Conservation (phyloP, 2,329 filamentous ascomycete species). For the Pseudophaeomoniella oleicola region DNA sequence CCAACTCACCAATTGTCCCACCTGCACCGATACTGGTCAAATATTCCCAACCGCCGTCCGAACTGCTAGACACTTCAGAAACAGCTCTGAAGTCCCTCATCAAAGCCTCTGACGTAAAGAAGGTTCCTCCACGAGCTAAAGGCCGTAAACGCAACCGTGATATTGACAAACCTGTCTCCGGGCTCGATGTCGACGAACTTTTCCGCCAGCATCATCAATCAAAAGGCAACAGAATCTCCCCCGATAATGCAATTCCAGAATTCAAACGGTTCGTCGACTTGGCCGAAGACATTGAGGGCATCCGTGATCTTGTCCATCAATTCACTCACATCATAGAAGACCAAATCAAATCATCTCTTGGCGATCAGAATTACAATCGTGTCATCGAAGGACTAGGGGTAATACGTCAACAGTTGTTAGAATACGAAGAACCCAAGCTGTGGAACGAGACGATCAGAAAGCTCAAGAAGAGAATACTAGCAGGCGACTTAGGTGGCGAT, state of each 20-base stretch:
- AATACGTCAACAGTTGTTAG: slow-evolving; percentile 62
- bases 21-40: slow-evolving; percentile 51
- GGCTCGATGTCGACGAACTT: slow-evolving; percentile 71
- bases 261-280: slow-evolving; percentile 66
- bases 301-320: slow-evolving; percentile 57
- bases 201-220: slow-evolving; percentile 42
- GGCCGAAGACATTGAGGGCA: slow-evolving; percentile 44
- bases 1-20: slow-evolving; percentile 47
- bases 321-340: slow-evolving; percentile 57
- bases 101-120: slow-evolving; percentile 64
- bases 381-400: slow-evolving; percentile 63
- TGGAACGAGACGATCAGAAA: slow-evolving; percentile 62
- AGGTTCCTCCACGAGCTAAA: slow-evolving; percentile 69
- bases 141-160: slow-evolving; percentile 55
- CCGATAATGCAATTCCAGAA: slow-evolving; percentile 70
- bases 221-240: slow-evolving; percentile 36
- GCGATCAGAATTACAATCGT: slow-evolving; percentile 57
- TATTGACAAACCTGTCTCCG: slow-evolving; percentile 68
- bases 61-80: slow-evolving; percentile 46
- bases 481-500: slow-evolving; percentile 59
- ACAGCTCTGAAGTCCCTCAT: slow-evolving; percentile 49
- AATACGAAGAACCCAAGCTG: slow-evolving; percentile 57
- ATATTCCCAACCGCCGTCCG: slow-evolving; percentile 57
- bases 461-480: slow-evolving; percentile 59
- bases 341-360: slow-evolving; percentile 59